phyloP scores from a whole-genome alignment of 1,284 basidiomycete species.

The Trametes polyzona region DNA sequence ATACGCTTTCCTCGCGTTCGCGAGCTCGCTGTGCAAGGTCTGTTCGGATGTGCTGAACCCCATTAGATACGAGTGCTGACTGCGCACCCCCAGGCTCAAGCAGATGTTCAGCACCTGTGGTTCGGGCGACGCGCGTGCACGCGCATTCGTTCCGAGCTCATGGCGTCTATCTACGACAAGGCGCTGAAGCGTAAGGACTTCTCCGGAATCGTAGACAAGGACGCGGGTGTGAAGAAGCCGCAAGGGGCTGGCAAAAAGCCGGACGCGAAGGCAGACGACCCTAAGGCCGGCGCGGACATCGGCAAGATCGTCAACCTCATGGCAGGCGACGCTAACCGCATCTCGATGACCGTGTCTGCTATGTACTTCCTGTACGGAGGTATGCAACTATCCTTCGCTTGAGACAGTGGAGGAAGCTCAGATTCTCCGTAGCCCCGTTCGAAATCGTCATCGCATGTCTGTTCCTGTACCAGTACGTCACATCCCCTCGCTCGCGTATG shows the following conservation, averaged over 20 bases:
- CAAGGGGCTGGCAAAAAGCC: conserved; percentile 34
- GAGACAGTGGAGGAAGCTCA: neutral
- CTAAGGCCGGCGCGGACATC: conserved; percentile 70
- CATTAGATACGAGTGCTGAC: conserved; percentile 19
- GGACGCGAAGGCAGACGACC: conserved; percentile 53
- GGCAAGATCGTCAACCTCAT: conserved; percentile 83
- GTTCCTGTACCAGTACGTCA: conserved; percentile 79
- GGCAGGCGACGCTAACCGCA: conserved; percentile 68
- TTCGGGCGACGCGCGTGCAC: conserved; percentile 73
- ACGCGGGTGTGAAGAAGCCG: conserved; percentile 40
- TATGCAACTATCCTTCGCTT: conserved; percentile 28
- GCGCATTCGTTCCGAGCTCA: conserved; percentile 74
- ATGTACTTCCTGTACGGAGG: conserved; percentile 70
- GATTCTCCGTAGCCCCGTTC: conserved; percentile 57
- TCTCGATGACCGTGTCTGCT: conserved; percentile 53
- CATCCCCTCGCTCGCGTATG: too few relatives aligned
- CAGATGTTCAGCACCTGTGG: conserved; percentile 82
- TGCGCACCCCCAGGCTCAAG: conserved; percentile 46
- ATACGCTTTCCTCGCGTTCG: conserved; percentile 70
- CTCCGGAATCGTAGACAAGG: conserved; percentile 70
- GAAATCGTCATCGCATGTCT: conserved; percentile 78
- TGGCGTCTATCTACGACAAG: conserved; percentile 89
- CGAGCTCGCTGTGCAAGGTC: conserved; percentile 56
- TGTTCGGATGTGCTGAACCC: neutral
- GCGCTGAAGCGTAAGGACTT: conserved; percentile 85